phyloP scores from a whole-genome alignment of 768 basidiomycete genomes.

The Termitomyces sp. region DNA sequence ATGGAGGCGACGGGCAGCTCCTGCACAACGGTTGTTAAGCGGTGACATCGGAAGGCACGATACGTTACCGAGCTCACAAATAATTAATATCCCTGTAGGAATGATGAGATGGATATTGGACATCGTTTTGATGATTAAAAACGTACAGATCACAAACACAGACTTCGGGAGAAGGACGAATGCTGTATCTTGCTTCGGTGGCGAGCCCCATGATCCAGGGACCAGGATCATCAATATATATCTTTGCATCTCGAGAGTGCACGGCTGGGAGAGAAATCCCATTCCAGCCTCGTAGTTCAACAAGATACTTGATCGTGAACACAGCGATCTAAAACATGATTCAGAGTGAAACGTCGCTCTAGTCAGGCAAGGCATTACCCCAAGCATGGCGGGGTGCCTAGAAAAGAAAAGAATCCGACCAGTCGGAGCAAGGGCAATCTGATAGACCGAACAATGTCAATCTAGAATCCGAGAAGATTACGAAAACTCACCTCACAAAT shows the following conservation, averaged over 20 bases:
- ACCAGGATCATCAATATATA: conserved; percentile 93
- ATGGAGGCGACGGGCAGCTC: conserved; percentile 75
- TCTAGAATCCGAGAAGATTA: conserved; percentile 21
- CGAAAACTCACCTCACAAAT: conserved; percentile 67
- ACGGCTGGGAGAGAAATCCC: conserved; percentile 80
- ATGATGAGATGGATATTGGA: conserved; percentile 1
- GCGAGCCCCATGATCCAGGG: conserved; percentile 94
- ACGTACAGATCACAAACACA: conserved; percentile 83
- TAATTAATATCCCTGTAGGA: conserved; percentile 68
- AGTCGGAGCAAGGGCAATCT: conserved; percentile 85
- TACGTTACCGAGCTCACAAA: conserved; percentile 39
- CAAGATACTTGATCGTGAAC: conserved; percentile 85
- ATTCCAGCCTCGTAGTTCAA: conserved; percentile 90
- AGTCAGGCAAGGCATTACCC: conserved; percentile 32
- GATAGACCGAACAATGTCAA: conserved; percentile 50
- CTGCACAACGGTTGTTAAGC: conserved; percentile 24
- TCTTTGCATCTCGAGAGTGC: conserved; percentile 85
- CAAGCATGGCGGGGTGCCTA: conserved; percentile 87
- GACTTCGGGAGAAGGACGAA: conserved; percentile 72
- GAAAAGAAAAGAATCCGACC: conserved; percentile 87
- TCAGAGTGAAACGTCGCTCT: background rate
- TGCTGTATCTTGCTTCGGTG: conserved; percentile 76
- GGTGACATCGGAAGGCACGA: conserved; percentile 1
- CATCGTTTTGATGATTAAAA: background rate
- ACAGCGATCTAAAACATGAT: conserved; percentile 61